Conservation (phyloP, 495 filamentous ascomycete genomes). For the Aspergillus incahuasiensis region DNA sequence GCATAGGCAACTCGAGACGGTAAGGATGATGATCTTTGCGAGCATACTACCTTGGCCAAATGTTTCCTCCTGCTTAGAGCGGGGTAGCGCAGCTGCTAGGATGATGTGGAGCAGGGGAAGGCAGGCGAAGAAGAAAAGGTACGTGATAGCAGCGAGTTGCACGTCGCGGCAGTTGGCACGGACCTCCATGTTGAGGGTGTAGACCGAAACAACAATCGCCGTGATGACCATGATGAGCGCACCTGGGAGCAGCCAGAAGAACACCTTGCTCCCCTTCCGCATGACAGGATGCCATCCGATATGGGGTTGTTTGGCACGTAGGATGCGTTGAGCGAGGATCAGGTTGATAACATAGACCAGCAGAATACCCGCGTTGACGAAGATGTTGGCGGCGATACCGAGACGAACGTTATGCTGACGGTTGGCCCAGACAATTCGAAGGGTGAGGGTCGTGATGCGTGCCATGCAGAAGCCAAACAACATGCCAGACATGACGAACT, state of each 20-base stretch:
- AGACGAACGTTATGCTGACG: constrained; percentile 44
- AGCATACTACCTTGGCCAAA: constrained; percentile 67
- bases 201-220: constrained; percentile 59
- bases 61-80: constrained; percentile 48
- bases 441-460: constrained; percentile 55
- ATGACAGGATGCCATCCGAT: constrained; percentile 61
- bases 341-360: constrained; percentile 80
- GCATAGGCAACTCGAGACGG: constrained; percentile 50
- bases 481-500: constrained; percentile 65
- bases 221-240: constrained; percentile 68
- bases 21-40: constrained; percentile 61
- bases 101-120: constrained; percentile 64
- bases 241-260: constrained; percentile 58
- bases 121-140: constrained; percentile 66
- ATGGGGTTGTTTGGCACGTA: constrained; percentile 66
- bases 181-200: constrained; percentile 52
- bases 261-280: constrained; percentile 44
- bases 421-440: constrained; percentile 55
- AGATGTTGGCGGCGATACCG: constrained; percentile 67
- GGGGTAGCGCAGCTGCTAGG: constrained; percentile 49
- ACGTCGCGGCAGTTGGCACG: constrained; percentile 54
- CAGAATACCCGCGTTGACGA: constrained; percentile 71
- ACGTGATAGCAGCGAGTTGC: constrained; percentile 62
- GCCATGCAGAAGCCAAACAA: constrained; percentile 78
- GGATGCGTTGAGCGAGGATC: constrained; percentile 70